These are phyloP conservation scores for Solanum sitiens DNA, from an alignment of 257 asterid genomes.

Conservation along the genomic window DNA sequence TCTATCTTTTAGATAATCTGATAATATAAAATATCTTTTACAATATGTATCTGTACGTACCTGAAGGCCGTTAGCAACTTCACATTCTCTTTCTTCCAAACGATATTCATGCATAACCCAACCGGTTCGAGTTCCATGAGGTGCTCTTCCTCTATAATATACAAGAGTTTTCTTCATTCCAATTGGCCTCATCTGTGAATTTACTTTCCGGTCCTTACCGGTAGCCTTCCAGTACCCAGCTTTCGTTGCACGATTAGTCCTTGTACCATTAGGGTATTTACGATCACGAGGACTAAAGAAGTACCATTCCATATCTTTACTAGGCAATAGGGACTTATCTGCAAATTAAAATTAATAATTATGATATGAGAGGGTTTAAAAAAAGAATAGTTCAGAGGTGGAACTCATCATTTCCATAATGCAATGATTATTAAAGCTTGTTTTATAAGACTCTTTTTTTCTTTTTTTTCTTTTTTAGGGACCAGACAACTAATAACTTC, in stretches of 20 bases:
- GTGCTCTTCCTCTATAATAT: conserved; percentile 93
- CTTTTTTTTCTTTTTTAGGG: conserved; percentile 26
- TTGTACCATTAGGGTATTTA: conserved; percentile 90
- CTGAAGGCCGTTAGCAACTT: conserved; percentile 60
- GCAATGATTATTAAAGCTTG: conserved; percentile 13
- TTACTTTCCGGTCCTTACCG: conserved; percentile 88
- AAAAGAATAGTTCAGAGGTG: neutral
- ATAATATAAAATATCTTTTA: neutral
- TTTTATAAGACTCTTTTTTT: neutral
- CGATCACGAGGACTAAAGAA: conserved; percentile 95
- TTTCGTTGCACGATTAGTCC: conserved; percentile 92
- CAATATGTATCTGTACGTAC: conserved; percentile 11
- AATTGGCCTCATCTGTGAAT: conserved; percentile 63
- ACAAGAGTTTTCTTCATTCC: conserved; percentile 99
- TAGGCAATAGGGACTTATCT: conserved; percentile 90
- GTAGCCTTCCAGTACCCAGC: conserved; percentile 99
- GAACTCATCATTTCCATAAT: neutral
- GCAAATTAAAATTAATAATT: neutral
- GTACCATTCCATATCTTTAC: conserved; percentile 99
- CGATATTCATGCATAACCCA: conserved; percentile 99
- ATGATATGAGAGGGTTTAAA: neutral
- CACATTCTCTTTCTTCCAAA: conserved; percentile 89
- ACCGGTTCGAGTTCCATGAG: conserved; percentile 90
- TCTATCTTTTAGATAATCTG: neutral
- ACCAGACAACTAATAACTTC: conserved; percentile 18